Base-by-base conservation (phyloP, 116 monocot species). In the Posidonia oceanica region DNA sequence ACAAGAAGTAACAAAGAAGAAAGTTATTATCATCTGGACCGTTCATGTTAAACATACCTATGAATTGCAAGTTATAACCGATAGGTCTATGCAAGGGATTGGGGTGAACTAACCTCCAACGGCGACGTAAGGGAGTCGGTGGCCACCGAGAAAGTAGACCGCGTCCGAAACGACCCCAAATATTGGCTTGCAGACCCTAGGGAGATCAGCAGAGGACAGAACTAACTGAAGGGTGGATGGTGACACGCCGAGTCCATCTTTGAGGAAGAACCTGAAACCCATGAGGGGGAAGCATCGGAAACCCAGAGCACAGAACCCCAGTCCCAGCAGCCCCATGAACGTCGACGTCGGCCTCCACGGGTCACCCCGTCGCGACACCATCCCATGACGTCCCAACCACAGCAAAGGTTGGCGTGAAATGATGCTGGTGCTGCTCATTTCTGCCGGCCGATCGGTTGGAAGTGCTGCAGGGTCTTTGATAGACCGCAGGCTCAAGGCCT, bases 221-320 rank as follows among this genome's bases (percentile, higher is more conserved):
- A 89, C 83, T 41, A 89, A 55, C 86, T 89, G 89, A 21, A 89
- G 40, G 2, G 83, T 53, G 36, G 89, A 76, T 0, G 89, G 59
- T 16, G 83, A 59, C 44, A 86, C 74, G 52, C 59, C 52, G 42
- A 89, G 78, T 2, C 74, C 74, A 72, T 89, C 89, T 63, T 86
- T 87, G 65, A 87, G 84, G 80, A 78, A 87, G 80, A 80, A 87
- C 66, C 74, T 84, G 66, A 91, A 72, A 15, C 53, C 89, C 70
- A 89, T 68, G 83, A 86, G 83, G 16, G 89, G 81, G 57, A 89
- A 83, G 64, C 85, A 86, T 21, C 86, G 75, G 77, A 89, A 83
- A 0, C 89, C 89, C 58, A 83, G 83, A 59, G 80, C 71, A 80
- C 75, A 86, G 56, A 74, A 86, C 52, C 83, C 86, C 68, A 86